Percentiles rank a stretch among this genome's conserved stretches.
Conservation (phyloP, 352 stramenopile species). For the Phytopythium helicoides region DNA sequence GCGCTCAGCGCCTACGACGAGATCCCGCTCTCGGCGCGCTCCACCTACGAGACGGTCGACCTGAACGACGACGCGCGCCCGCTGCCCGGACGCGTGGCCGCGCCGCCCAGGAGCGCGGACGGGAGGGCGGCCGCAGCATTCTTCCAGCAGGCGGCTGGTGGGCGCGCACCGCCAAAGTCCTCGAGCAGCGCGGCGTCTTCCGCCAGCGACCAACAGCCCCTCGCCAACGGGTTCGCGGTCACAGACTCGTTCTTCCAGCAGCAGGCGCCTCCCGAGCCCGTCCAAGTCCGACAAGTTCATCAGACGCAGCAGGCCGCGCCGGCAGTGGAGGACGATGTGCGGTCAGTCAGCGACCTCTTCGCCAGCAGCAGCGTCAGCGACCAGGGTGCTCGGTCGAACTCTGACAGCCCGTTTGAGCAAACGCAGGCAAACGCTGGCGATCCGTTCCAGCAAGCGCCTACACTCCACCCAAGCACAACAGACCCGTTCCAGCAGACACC, state of each 20-base stretch:
- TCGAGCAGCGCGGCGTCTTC: background rate
- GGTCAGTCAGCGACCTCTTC: conserved; percentile 14
- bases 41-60: conserved; percentile 46
- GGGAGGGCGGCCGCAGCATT: conserved; percentile 3
- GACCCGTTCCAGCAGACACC: background rate
- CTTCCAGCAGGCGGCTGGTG: background rate
- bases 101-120: conserved; percentile 6
- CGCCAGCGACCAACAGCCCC: background rate
- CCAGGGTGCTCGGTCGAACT: background rate
- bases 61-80: conserved; percentile 23
- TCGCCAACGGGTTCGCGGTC: background rate
- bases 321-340: conserved; percentile 13
- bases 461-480: background rate
- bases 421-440: background rate
- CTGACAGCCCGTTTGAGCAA: background rate
- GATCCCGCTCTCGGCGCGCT: too few relatives aligned
- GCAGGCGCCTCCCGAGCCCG: conserved; percentile 6
- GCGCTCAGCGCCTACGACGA: conserved; percentile 17
- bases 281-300: conserved; percentile 10
- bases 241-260: conserved; percentile 11
- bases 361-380: background rate
- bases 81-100: conserved; percentile 2
- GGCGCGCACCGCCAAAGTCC: background rate
- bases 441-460: conserved; percentile 4
- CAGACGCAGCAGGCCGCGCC: too few relatives aligned